Conservation (phyloP, 202 grass and related monocot species). For the Carex sylvatica region DNA sequence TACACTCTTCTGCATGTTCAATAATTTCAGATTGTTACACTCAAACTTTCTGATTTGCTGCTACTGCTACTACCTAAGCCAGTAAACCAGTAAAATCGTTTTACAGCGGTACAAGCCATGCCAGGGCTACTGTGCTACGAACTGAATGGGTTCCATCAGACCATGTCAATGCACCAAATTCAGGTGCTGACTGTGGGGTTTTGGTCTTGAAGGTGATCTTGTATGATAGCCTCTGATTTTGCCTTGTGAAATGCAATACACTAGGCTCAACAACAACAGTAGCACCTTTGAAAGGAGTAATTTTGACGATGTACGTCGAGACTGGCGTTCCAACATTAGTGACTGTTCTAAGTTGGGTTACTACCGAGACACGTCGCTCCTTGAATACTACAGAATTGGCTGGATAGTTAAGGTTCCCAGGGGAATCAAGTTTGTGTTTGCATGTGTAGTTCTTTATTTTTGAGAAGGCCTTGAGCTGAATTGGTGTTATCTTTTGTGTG, state of each 20-base stretch:
- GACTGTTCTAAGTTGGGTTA: conserved; percentile 52
- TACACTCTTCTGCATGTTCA: not conserved
- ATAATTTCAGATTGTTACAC: conserved; percentile 1
- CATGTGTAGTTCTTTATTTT: conserved; percentile 65
- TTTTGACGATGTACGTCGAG: conserved; percentile 50
- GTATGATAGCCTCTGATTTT: conserved; percentile 62
- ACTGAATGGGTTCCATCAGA: conserved; percentile 59
- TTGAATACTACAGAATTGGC: conserved; percentile 64
- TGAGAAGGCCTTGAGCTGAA: conserved; percentile 72
- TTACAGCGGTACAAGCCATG: conserved; percentile 71
- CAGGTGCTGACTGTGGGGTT: conserved; percentile 44
- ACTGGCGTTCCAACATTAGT: conserved; percentile 62
- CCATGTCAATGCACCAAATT: conserved; percentile 83
- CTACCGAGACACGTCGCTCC: conserved; percentile 28
- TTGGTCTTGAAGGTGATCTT: conserved; percentile 65
- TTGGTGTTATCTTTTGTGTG: conserved; percentile 63
- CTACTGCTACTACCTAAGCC: conserved; percentile 10
- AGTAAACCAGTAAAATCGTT: not conserved
- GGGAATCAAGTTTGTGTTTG: conserved; percentile 48
- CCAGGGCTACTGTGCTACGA: conserved; percentile 54
- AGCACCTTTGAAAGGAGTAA: conserved; percentile 52
- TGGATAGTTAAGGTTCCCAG: conserved; percentile 78
- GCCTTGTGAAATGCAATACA: conserved; percentile 48
- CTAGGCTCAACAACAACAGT: conserved; percentile 49
- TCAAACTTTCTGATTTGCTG: not conserved